Evolutionary conservation across 23 red algal genomes (phyloP), one percentile per base, ranked within the genome.

Genomic region (Gracilariopsis chorda): DNA sequence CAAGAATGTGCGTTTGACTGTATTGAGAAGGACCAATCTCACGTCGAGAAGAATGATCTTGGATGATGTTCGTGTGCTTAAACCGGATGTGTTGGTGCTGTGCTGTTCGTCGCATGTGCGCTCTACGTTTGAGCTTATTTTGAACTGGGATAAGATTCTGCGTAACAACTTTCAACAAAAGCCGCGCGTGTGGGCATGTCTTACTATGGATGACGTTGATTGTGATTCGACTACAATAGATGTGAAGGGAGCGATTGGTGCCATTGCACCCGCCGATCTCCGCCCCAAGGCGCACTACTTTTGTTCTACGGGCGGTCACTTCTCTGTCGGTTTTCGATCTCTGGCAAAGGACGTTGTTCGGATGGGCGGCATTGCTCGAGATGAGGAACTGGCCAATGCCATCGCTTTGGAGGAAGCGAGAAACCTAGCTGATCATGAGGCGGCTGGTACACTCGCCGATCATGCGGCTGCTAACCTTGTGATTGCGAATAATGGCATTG

Each of bases 21-120:
- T 94, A 16, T 42, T 94, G 7, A 45, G 91, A 64, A 44, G 91
- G 33, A 86, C 79, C 68, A 80, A 30, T 53, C 68, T 94, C 41
- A 87, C 91, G n/a, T 87, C 80, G 36, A 36, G 91, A 13, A 62
- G 91, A 52, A 94, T 94, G 91, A 57, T 94, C 13, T 58, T 94
- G 44, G 91, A 94, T 53, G 91, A 94, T 71, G 91, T 94, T 47
- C 91, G 91, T n/a, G 80, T 94, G 10, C 70, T 94, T 28, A 85
- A 86, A 47, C 91, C 91, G 1, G 91, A 94, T 51, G 80, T 86
- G 19, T 47, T 94, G 28, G 91, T 94, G n/a, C 32, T 94, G 72
- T 94, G 91, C 53, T 84, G 79, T 21, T 85, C 91, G 16, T 65
- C 91, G 17, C 80, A 86, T 68, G 81, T 86, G 52, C 70, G 52